These are phyloP conservation scores for Debaryomycetaceae sp. DNA, from an alignment of 1,139 yeast species.

Conservation along the genomic window DNA sequence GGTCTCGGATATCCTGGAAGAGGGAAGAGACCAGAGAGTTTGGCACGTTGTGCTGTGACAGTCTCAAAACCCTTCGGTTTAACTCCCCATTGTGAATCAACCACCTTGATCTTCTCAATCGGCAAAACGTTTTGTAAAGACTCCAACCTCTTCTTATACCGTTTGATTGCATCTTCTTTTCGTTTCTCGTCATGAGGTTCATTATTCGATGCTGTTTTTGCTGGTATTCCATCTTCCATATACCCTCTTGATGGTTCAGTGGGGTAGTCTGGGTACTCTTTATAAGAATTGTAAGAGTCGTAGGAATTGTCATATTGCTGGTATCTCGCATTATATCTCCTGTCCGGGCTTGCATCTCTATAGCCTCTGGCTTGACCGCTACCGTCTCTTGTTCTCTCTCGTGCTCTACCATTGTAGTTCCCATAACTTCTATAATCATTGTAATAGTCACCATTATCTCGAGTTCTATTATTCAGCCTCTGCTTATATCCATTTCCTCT, in stretches of 20 bases:
- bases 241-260: background rate
- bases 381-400: constrained; percentile 7
- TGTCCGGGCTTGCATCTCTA: constrained; percentile 6
- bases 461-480: background rate
- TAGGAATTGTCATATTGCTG: background rate
- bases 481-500: background rate
- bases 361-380: constrained; percentile 5
- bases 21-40: constrained; percentile 77
- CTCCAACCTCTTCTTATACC: constrained; percentile 19
- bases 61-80: constrained; percentile 74
- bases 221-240: background rate
- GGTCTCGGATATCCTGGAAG: constrained; percentile 67
- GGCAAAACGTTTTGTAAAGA: constrained; percentile 18
- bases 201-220: background rate
- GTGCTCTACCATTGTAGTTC: constrained; percentile 3
- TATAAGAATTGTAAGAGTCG: background rate
- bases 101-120: constrained; percentile 32
- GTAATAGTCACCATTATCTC: background rate
- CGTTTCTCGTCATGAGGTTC: constrained; percentile 8
- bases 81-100: constrained; percentile 68
- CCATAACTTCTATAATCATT: background rate
- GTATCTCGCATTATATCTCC: background rate
- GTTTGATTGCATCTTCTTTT: constrained; percentile 17
- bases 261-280: background rate
- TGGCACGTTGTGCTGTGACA: constrained; percentile 76